Percentiles rank a stretch among this genome's conserved stretches.
phyloP scores from a whole-genome alignment of 495 filamentous ascomycete species.

The Copromyces sp. region DNA sequence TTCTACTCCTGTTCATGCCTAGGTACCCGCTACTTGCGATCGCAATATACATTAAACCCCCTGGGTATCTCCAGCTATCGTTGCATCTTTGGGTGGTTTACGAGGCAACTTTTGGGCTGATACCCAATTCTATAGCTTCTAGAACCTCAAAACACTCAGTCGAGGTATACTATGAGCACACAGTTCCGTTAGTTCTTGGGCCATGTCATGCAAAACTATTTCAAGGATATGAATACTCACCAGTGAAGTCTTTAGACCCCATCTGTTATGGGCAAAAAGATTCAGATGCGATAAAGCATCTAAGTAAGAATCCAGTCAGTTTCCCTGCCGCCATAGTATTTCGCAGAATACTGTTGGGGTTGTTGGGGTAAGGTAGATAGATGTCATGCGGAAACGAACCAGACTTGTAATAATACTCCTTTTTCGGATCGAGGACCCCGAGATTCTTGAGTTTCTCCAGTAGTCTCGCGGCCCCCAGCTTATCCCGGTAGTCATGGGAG shows the following conservation, averaged over 20 bases:
- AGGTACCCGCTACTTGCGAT: too few relatives aligned
- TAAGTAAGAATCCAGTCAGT: background rate
- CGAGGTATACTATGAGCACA: background rate
- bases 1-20: too few relatives aligned
- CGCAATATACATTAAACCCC: background rate
- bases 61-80: background rate
- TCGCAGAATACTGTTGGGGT: background rate
- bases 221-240: background rate
- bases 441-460: conserved; percentile 47
- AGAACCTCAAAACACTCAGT: background rate
- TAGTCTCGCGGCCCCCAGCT: conserved; percentile 57
- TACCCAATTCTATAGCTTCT: background rate
- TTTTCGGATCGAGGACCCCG: conserved; percentile 41
- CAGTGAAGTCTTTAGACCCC: background rate
- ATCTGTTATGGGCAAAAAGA: background rate
- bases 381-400: conserved; percentile 26
- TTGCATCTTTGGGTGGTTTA: background rate
- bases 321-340: background rate
- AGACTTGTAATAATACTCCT: conserved; percentile 66
- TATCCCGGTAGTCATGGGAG: conserved; percentile 61
- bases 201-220: background rate
- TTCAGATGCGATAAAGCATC: background rate
- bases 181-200: background rate
- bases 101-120: too few relatives aligned
- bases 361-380: background rate